These are phyloP conservation scores for Pyrenochaeta sp. DNA, from an alignment of 2,329 filamentous ascomycete species.

Conservation along the genomic window DNA sequence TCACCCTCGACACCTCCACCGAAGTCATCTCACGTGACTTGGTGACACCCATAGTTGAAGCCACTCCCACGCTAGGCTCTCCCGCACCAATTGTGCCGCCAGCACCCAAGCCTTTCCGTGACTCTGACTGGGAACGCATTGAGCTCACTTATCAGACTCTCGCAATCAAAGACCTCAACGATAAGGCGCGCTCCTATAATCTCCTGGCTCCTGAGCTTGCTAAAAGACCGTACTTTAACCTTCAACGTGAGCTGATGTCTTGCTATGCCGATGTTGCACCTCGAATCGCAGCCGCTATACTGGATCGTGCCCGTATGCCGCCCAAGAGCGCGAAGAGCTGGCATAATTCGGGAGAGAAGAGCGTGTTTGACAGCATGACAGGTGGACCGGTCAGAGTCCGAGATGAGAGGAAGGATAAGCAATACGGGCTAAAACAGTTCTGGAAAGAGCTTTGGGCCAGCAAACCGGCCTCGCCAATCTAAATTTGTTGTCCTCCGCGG, in stretches of 20 bases:
- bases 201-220: conserved; percentile 91
- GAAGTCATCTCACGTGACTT: conserved; percentile 5
- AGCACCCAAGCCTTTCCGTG: conserved; percentile 71
- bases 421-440: conserved; percentile 87
- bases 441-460: conserved; percentile 80
- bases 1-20: conserved; percentile 18
- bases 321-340: conserved; percentile 46
- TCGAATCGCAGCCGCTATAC: conserved; percentile 74
- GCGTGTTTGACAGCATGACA: conserved; percentile 71
- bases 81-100: conserved; percentile 46
- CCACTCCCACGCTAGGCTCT: conserved; percentile 13
- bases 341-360: conserved; percentile 54
- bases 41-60: conserved; percentile 1
- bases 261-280: conserved; percentile 91
- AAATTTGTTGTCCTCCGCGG: neutral
- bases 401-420: conserved; percentile 74
- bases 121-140: conserved; percentile 75
- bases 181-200: conserved; percentile 86
- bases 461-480: conserved; percentile 7
- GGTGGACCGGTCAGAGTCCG: conserved; percentile 67
- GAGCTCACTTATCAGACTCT: conserved; percentile 80
- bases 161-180: conserved; percentile 80
- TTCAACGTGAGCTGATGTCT: conserved; percentile 80
- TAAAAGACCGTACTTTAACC: conserved; percentile 88
- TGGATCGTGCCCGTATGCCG: conserved; percentile 67